These are phyloP conservation scores for Neurospora hispaniola DNA, from an alignment of 495 filamentous ascomycete species.

Conservation along the genomic window DNA sequence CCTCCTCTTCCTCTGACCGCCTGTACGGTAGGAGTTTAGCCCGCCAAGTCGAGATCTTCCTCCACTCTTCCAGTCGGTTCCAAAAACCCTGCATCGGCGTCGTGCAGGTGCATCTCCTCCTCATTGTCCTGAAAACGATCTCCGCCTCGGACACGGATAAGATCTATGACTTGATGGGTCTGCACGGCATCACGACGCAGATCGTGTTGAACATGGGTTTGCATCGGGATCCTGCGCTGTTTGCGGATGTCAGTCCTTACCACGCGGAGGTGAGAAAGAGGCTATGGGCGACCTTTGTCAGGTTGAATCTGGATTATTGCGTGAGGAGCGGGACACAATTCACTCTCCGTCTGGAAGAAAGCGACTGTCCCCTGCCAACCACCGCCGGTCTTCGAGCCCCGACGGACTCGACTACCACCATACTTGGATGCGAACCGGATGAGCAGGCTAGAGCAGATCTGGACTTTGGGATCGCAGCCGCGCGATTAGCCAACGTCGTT, in stretches of 20 bases:
- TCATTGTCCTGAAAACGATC: slow-evolving; percentile 11
- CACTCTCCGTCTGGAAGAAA: slow-evolving; percentile 7
- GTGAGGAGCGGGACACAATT: slow-evolving; percentile 15
- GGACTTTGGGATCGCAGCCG: slow-evolving; percentile 6
- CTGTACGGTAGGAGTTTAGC: slow-evolving; percentile 8
- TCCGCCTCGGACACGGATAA: slow-evolving; percentile 16
- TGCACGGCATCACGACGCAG: slow-evolving; percentile 12
- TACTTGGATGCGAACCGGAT: neutral
- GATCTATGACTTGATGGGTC: slow-evolving; percentile 9
- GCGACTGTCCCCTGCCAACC: slow-evolving; percentile 11
- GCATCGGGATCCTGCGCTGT: slow-evolving; percentile 10
- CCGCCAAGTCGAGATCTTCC: slow-evolving; percentile 9
- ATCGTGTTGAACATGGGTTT: slow-evolving; percentile 13
- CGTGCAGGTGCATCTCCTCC: slow-evolving; percentile 10
- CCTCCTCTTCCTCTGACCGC: slow-evolving; percentile 3
- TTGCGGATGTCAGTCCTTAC: slow-evolving; percentile 8
- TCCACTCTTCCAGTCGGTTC: slow-evolving; percentile 5
- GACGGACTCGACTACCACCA: no score
- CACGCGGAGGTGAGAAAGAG: slow-evolving; percentile 13
- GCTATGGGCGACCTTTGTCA: slow-evolving; percentile 8
- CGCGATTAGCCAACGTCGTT: slow-evolving; percentile 7
- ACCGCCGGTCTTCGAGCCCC: neutral
- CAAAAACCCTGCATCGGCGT: slow-evolving; percentile 16
- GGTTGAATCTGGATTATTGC: slow-evolving; percentile 14
- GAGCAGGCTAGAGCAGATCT: slow-evolving; percentile 1